phyloP scores from a whole-genome alignment of 2,329 filamentous ascomycete species.

The Aspergillus arachidicola region DNA sequence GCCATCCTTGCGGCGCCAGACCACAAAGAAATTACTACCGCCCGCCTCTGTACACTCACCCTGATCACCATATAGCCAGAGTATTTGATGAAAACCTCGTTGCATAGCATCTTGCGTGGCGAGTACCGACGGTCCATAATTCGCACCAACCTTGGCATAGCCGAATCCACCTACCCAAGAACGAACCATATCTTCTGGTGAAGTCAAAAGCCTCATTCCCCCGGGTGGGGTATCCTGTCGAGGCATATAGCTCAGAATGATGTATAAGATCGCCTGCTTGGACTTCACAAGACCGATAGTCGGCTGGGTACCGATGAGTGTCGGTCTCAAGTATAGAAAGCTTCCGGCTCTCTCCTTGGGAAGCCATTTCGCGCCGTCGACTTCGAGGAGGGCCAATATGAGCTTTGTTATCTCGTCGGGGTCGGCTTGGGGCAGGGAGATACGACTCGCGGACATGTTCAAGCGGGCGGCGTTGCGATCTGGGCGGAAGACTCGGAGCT shows the following conservation, averaged over 20 bases:
- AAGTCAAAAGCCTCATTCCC: slow-evolving; percentile 61
- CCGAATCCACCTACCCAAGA: slow-evolving; percentile 91
- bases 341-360: slow-evolving; percentile 7
- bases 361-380: slow-evolving; percentile 31
- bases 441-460: slow-evolving; percentile 56
- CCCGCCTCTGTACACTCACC: slow-evolving; percentile 82
- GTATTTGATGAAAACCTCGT: slow-evolving; percentile 79
- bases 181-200: slow-evolving; percentile 74
- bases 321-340: slow-evolving; percentile 81
- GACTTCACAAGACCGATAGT: slow-evolving; percentile 67
- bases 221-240: background rate
- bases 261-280: slow-evolving; percentile 9
- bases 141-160: slow-evolving; percentile 84
- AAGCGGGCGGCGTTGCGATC: slow-evolving; percentile 67
- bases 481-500: slow-evolving; percentile 71
- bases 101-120: slow-evolving; percentile 72
- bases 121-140: slow-evolving; percentile 80
- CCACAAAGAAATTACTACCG: slow-evolving; percentile 82
- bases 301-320: slow-evolving; percentile 76
- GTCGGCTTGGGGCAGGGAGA: slow-evolving; percentile 72
- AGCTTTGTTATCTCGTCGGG: slow-evolving; percentile 71
- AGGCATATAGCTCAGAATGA: slow-evolving; percentile 66
- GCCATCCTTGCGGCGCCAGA: slow-evolving; percentile 61
- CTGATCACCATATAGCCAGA: slow-evolving; percentile 81
- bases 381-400: slow-evolving; percentile 59